Evolutionary conservation across 2,329 filamentous ascomycete species (phyloP), one percentile per base, ranked within the genome.

Genomic region (Alternaria viburni): DNA sequence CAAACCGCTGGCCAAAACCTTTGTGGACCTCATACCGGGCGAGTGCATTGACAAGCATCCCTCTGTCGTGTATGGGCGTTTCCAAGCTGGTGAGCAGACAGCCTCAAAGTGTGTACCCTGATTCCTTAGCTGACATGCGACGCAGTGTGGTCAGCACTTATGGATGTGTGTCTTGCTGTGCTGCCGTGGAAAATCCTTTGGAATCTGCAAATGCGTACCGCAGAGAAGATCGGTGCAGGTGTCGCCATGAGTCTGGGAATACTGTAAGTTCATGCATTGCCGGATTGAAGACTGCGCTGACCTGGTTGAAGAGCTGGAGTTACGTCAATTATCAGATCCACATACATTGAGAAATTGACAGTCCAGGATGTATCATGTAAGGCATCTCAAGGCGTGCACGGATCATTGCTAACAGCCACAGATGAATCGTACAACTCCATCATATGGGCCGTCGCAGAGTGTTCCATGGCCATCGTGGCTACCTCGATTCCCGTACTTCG

Each of bases 381-480:
- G 64, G 19, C 26, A 32, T 52, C 26, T n/a, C 25, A 46, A 59
- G 47, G 25, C 47, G 10, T 28, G 2, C n/a, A 36, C 15, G 28
- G n/a, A 59, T 56, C 8, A 50, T 59, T 36, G n/a, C 32, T 59
- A 45, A 62, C 56, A 51, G 41, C 17, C 4, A 43, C 25, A 65
- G 63, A 57, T 44, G 59, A 62, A 51, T 57, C 63, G 21, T 62
- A 62, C 41, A 59, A 62, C 10, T 50, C 63, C 30, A 58, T 65
- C n/a, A 62, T 62, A 43, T 65, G 63, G 63, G 55, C 63, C 26
- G 59, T 62, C n/a, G 63, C 59, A 62, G 63, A 65, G 28, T 59
- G 54, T 51, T 46, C 59, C 41, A 65, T 65, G 63, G 50, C 59
- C 44, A 65, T 62, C 19, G 63, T 65, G 36, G 63, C 63, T 32